A percentile compares a stretch with the other conserved stretches of the same genome.
Conservation (phyloP, 371 early-diverging fungal species). For the Mortierella sp. region DNA sequence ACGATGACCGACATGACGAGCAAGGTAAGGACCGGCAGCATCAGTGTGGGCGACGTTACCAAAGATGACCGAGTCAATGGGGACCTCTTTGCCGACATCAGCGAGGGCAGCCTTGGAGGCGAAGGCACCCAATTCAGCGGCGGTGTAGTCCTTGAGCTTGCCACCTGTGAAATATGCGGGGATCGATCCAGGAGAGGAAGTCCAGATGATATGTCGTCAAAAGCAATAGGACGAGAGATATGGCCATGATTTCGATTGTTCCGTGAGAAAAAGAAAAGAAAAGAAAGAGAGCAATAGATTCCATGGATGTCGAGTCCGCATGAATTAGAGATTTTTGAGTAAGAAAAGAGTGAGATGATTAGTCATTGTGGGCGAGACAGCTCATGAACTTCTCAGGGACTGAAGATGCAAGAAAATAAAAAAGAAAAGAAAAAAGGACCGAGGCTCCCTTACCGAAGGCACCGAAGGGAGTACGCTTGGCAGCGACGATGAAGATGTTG, state of each 20-base stretch:
- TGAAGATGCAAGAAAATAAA: no score
- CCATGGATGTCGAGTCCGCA: no score
- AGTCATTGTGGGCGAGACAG: slow-evolving; percentile 12
- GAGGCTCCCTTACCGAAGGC: slow-evolving; percentile 59
- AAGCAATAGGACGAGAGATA: no score
- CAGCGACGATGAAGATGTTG: slow-evolving; percentile 70
- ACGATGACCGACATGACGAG: slow-evolving; percentile 93
- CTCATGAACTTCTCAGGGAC: not conserved
- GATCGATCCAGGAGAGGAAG: no score
- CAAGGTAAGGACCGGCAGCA: slow-evolving; percentile 85
- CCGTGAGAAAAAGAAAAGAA: not conserved
- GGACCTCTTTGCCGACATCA: slow-evolving; percentile 73
- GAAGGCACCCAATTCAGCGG: slow-evolving; percentile 91
- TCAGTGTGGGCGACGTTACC: slow-evolving; percentile 96
- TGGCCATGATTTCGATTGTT: no score
- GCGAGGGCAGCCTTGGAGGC: slow-evolving; percentile 91
- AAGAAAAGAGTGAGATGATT: slow-evolving; percentile 5
- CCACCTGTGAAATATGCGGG: slow-evolving; percentile 52
- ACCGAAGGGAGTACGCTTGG: slow-evolving; percentile 74
- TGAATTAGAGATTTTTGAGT: no score
- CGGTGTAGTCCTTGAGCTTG: slow-evolving; percentile 71
- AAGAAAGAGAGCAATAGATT: no score
- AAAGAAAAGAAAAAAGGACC: not conserved
- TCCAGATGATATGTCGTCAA: no score
- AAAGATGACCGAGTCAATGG: slow-evolving; percentile 91